Evolutionary conservation across 805 yeast species (phyloP).

Genomic region (Candida pini): DNA sequence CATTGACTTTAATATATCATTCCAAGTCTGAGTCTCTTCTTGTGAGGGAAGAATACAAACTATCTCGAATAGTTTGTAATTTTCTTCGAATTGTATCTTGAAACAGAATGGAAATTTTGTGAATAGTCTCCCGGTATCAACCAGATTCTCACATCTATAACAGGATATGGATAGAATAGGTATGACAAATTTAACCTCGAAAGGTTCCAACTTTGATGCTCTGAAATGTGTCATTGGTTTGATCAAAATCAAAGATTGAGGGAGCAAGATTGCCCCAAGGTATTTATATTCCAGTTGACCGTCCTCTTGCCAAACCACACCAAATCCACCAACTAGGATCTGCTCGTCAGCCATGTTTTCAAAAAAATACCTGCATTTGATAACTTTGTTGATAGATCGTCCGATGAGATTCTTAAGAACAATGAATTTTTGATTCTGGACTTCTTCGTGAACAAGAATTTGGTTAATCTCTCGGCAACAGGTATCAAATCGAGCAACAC

Average conservation of each 20-base stretch:
- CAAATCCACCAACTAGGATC: constrained; percentile 37
- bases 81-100: constrained; percentile 43
- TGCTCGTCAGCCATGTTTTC: constrained; percentile 43
- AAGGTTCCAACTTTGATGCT: constrained; percentile 19
- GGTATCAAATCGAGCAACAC: constrained; percentile 19
- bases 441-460: constrained; percentile 15
- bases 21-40: constrained; percentile 39
- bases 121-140: constrained; percentile 20
- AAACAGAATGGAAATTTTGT: constrained; percentile 29
- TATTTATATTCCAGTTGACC: constrained; percentile 11
- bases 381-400: constrained; percentile 5
- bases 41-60: constrained; percentile 29
- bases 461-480: constrained; percentile 21
- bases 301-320: constrained; percentile 33
- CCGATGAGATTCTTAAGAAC: constrained; percentile 13
- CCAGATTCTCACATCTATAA: constrained; percentile 16
- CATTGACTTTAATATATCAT: constrained; percentile 17
- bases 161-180: constrained; percentile 35
- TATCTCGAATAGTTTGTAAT: constrained; percentile 39
- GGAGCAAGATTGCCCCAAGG: constrained; percentile 40
- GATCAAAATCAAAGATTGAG: constrained; percentile 41
- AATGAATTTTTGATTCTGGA: constrained; percentile 11
- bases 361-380: constrained; percentile 27
- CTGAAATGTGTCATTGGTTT: constrained; percentile 12
- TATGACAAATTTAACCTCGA: constrained; percentile 39